Base-by-base conservation (phyloP, 352 stramenopile species). In the Pythium phragmiticola region DNA sequence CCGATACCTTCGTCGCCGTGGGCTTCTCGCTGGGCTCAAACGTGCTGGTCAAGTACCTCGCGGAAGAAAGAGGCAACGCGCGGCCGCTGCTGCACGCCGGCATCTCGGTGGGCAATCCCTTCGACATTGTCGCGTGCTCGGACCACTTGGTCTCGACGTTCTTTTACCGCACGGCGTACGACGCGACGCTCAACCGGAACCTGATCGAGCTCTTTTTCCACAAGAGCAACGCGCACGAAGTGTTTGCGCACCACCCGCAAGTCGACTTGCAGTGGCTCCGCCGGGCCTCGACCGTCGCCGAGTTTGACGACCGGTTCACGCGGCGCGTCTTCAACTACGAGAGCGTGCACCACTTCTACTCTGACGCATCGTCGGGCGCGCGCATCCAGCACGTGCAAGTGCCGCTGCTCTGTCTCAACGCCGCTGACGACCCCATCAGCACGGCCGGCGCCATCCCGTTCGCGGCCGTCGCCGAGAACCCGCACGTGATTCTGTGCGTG, bases 21-120 rank as follows among this genome's bases (percentile, higher is more conserved):
- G 82, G 82, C 17, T 92, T 88, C 53, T 92, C 82, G 8, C 77
- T 92, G 42, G 82, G 80, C 12, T 82, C 78, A 11, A 90, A 92
- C 42, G 77, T 92, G 14, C 65, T 94, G 33, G 78, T 88, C 37
- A 94, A 94, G 68, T 92, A 85, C 60, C 60, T 92, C 3, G 82
- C 77, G 0, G 82, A 92, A 66, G 78, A 89, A 36, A 60, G 57
- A 30, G 60, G 80, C 0, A 52, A 75, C 7, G 54, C 69, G 4
- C 57, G 63, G 42, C 41, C 46, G 63, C 57, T 92, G 9, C 58
- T 72, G 36, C 83, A 79, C 11, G 80, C 75, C 3, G 79, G 69
- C 19, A 77, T 92, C 43, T 88, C 82, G 3, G 76, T 92, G 21
- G 80, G 80, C 21, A 92, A 92, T 56, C 82, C 82, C 19, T 92